Conservation (phyloP, 2,329 filamentous ascomycete genomes). For the Mycosphaerelloides madeirae region DNA sequence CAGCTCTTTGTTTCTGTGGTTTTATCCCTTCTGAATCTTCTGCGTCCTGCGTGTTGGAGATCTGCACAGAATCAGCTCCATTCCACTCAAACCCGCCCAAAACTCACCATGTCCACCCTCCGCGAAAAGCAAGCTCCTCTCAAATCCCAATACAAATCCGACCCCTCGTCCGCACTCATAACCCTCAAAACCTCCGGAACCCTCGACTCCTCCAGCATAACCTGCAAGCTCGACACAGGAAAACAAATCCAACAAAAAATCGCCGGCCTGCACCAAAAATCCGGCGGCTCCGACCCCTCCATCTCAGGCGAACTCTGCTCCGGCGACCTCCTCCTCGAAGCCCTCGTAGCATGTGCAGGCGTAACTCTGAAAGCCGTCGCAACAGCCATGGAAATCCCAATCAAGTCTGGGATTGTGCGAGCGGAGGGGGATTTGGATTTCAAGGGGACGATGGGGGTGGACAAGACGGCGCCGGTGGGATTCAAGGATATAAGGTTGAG, state of each 20-base stretch:
- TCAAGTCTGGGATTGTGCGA: conserved; percentile 39
- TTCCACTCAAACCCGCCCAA: too few relatives aligned
- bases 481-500: conserved; percentile 44
- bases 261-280: conserved; percentile 46
- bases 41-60: too few relatives aligned
- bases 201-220: conserved; percentile 43
- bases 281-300: conserved; percentile 40
- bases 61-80: too few relatives aligned
- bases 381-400: conserved; percentile 43
- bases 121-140: conserved; percentile 47
- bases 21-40: too few relatives aligned
- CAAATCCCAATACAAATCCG: conserved; percentile 42
- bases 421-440: conserved; percentile 49
- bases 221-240: conserved; percentile 45
- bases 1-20: too few relatives aligned
- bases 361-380: conserved; percentile 50
- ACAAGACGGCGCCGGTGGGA: conserved; percentile 43
- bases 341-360: conserved; percentile 47
- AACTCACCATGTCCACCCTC: conserved; percentile 33
- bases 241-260: conserved; percentile 38
- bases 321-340: conserved; percentile 49
- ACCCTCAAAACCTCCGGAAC: conserved; percentile 43
- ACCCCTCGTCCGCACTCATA: conserved; percentile 43
- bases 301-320: conserved; percentile 48
- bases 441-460: conserved; percentile 47